Base-by-base conservation (phyloP, 139 green algal genomes). In the Auxenochlorella pyrenoidosa region DNA sequence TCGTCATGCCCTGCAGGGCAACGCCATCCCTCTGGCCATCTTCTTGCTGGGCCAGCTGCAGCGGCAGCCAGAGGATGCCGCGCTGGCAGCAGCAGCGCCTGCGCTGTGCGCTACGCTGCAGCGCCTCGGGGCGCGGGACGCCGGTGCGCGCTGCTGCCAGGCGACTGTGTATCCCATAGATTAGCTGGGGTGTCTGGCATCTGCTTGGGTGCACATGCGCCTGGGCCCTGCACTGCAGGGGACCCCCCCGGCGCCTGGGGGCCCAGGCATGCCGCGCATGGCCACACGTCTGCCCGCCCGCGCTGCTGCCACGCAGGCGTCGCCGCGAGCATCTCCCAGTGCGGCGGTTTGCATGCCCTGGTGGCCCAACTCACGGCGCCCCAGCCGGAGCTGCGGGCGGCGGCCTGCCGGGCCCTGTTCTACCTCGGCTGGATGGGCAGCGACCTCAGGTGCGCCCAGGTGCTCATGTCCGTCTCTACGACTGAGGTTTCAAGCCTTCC, bases 21-120 rank as follows among this genome's bases (percentile, higher is more conserved):
- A 85, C 28, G 80, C 80, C 40, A 76, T 85, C 40, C 80, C 80
- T 5, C 60, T 85, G 40, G 63, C 80, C 30, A 85, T 85, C 60
- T 85, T 63, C 63, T 32, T 85, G 38, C 63, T 85, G 80, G 80
- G 63, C 34, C 63, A 85, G 63, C 43, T 26, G n/a, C 66, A 71
- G 22, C 19, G n/a, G 16, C 21, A 30, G 38, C 63, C n/a, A n/a
- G 80, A 84, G 24, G 58, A 38, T 0, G 79, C n/a, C 4, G 40
- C 8, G 21, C 41, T 85, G 40, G 80, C 54, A 16, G 80, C 80
- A 10, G 60, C 60, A 30, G 72, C 72, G 60, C 80, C 80, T 36
- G 80, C 80, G 28, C 80, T 85, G 28, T 85, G 80, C 60, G 59
- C 34, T 2, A 30, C 65, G 41, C 80, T 85, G 80, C 80, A 85